phyloP scores from a whole-genome alignment of 1,284 basidiomycete genomes.

The Ustilago lituana region DNA sequence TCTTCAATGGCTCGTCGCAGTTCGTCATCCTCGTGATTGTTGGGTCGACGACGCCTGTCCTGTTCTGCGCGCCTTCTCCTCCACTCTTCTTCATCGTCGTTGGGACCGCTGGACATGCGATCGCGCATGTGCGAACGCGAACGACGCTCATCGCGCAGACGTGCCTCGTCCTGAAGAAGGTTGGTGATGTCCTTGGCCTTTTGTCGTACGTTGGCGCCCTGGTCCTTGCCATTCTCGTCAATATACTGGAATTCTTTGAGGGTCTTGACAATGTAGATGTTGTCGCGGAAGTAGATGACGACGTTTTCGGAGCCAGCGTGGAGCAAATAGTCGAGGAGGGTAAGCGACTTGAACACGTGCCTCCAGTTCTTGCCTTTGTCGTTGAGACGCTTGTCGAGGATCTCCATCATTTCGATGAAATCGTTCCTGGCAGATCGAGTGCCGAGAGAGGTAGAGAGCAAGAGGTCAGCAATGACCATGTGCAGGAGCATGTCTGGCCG shows the following conservation, averaged over 20 bases:
- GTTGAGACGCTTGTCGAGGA: slow-evolving; percentile 97
- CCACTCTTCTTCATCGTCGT: slow-evolving; percentile 76
- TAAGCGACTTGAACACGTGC: slow-evolving; percentile 99
- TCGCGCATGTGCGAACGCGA: slow-evolving; percentile 91
- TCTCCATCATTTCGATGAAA: slow-evolving; percentile 99
- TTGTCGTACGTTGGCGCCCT: slow-evolving; percentile 94
- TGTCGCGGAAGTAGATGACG: slow-evolving; percentile 96
- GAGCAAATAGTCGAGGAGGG: slow-evolving; percentile 93
- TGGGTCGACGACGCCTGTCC: slow-evolving; percentile 36
- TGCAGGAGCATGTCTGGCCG: too few species aligned
- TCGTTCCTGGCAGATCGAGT: slow-evolving; percentile 76
- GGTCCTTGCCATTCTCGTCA: slow-evolving; percentile 95
- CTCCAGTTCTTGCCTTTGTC: slow-evolving; percentile 99
- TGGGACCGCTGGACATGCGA: slow-evolving; percentile 75
- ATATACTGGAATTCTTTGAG: slow-evolving; percentile 98
- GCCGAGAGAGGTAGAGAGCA: neutral
- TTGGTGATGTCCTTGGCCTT: slow-evolving; percentile 99
- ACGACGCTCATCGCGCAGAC: slow-evolving; percentile 85
- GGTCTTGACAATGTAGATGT: slow-evolving; percentile 97
- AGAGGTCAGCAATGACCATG: neutral
- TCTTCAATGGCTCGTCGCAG: slow-evolving; percentile 70
- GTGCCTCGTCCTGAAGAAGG: slow-evolving; percentile 85
- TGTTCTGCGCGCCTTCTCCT: slow-evolving; percentile 42
- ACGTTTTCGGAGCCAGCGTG: slow-evolving; percentile 98
- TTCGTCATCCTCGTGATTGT: slow-evolving; percentile 71